Conservation (phyloP, 2,329 filamentous ascomycete genomes). For the Macrophomina pseudophaseolina region DNA sequence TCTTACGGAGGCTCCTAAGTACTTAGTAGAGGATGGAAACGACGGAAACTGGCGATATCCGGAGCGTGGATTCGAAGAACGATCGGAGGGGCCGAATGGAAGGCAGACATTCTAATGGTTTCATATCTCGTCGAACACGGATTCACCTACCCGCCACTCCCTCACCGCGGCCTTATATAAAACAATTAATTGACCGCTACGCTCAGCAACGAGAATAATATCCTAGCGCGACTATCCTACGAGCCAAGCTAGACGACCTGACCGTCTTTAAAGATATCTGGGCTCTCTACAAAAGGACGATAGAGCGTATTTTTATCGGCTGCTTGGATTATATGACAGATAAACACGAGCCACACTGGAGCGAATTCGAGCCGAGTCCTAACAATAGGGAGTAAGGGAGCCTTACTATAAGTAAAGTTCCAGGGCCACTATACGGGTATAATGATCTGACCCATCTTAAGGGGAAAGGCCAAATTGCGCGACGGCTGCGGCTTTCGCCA, state of each 20-base stretch:
- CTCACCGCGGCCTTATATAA: not conserved
- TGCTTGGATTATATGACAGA: not conserved
- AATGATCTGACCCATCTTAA: too few relatives aligned
- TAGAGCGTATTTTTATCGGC: not conserved
- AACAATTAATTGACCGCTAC: not conserved
- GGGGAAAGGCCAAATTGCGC: too few relatives aligned
- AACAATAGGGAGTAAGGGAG: not conserved
- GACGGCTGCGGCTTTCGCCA: too few relatives aligned
- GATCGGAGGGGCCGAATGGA: not conserved
- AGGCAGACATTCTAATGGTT: not conserved
- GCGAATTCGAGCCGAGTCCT: not conserved
- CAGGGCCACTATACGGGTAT: too few relatives aligned
- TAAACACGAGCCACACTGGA: not conserved
- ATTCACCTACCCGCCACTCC: not conserved
- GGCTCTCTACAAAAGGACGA: not conserved
- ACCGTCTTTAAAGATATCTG: not conserved
- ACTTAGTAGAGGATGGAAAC: not conserved
- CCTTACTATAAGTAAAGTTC: not conserved
- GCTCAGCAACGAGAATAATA: not conserved
- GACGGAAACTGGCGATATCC: not conserved
- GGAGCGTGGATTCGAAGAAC: not conserved
- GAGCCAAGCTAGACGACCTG: not conserved
- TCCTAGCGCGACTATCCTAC: not conserved
- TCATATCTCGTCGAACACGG: not conserved
- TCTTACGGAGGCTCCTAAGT: not conserved